These are phyloP conservation scores for Neurospora sp. DNA, from an alignment of 495 filamentous ascomycete species.

Conservation along the genomic window DNA sequence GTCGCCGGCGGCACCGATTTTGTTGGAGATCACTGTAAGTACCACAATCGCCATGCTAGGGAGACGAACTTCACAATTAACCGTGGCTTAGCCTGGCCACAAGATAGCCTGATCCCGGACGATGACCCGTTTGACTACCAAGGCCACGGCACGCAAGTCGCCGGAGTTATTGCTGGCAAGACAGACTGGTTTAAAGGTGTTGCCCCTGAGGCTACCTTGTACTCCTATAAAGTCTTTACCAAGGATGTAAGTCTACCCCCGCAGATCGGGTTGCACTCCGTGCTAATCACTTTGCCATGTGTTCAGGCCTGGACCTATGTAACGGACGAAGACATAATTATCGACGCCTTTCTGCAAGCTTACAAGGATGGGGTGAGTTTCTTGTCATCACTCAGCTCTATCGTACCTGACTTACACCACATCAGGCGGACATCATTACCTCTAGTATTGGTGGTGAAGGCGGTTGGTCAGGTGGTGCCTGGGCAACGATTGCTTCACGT, in stretches of 20 bases:
- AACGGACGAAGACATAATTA: conserved; percentile 21
- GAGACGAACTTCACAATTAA: neutral
- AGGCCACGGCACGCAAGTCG: conserved; percentile 40
- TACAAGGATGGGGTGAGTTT: conserved; percentile 20
- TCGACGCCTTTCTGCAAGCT: conserved; percentile 20
- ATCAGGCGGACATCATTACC: conserved; percentile 25
- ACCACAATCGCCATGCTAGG: neutral
- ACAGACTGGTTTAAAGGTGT: conserved; percentile 34
- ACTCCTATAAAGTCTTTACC: conserved; percentile 38
- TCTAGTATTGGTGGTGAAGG: conserved; percentile 21
- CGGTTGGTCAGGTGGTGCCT: conserved; percentile 23
- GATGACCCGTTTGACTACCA: conserved; percentile 30
- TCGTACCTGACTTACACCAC: neutral
- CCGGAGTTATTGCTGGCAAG: conserved; percentile 41
- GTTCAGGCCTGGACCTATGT: neutral
- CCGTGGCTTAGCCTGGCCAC: conserved; percentile 14
- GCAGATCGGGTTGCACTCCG: neutral
- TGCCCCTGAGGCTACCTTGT: conserved; percentile 38
- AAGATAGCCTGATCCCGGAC: conserved; percentile 15
- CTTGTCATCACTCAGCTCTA: neutral
- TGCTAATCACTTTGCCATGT: neutral
- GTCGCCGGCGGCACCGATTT: conserved; percentile 27
- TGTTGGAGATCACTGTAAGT: conserved; percentile 17
- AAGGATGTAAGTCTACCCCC: conserved; percentile 3
- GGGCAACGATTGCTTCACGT: conserved; percentile 21